These are phyloP conservation scores for Neonectria punicea DNA, from an alignment of 2,329 filamentous ascomycete species.

Conservation along the genomic window DNA sequence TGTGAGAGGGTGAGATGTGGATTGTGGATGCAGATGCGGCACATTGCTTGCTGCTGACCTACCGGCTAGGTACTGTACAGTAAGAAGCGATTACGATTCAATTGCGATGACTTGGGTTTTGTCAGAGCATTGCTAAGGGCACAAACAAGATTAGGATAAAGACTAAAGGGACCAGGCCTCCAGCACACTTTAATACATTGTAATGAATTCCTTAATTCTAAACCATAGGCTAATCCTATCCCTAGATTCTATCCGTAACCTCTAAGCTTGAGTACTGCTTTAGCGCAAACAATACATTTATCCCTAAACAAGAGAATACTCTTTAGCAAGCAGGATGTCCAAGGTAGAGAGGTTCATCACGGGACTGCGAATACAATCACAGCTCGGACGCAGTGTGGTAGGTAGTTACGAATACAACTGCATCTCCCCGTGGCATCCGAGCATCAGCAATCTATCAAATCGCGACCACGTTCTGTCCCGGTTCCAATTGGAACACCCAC, in stretches of 20 bases:
- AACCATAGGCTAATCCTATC: no score
- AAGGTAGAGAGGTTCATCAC: neutral
- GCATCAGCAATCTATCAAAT: constrained; percentile 1
- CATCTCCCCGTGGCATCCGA: constrained; percentile 5
- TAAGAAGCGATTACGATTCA: constrained; percentile 5
- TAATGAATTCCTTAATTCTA: no score
- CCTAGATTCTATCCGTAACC: no score
- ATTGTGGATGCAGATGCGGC: constrained; percentile 10
- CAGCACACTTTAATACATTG: no score
- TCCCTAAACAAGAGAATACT: no score
- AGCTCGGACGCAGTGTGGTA: no score
- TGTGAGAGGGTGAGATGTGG: constrained; percentile 10
- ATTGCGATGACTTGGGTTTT: constrained; percentile 4
- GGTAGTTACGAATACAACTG: neutral
- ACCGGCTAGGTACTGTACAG: neutral
- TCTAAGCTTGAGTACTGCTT: no score
- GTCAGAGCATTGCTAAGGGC: no score
- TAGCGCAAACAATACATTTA: no score
- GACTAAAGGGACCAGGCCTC: no score
- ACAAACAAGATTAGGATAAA: no score
- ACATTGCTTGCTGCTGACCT: neutral
- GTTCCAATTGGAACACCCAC: constrained; percentile 9
- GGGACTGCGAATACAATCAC: neutral
- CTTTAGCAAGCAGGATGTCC: no score
- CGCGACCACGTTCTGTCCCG: neutral